phyloP scores from a whole-genome alignment of 805 yeast genomes.

The Metschnikowia vanudenii region DNA sequence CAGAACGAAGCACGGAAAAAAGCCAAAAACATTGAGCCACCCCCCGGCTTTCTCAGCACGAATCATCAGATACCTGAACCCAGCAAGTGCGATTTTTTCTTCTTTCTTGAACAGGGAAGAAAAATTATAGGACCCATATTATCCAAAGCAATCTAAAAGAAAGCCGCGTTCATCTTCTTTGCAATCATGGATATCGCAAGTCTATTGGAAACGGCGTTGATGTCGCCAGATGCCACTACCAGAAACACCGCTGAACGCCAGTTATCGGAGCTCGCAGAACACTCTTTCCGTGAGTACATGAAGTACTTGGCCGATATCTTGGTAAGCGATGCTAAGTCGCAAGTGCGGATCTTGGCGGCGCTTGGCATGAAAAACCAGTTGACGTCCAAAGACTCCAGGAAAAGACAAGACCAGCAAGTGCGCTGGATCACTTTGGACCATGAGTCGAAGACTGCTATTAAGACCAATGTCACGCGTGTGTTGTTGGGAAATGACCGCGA shows the following conservation, averaged over 20 bases:
- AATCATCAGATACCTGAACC: too few relatives aligned
- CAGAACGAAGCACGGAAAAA: too few relatives aligned
- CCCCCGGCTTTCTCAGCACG: too few relatives aligned
- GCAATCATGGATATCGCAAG: slow-evolving; percentile 54
- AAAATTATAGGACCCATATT: too few relatives aligned
- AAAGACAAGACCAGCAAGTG: slow-evolving; percentile 56
- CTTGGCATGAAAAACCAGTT: slow-evolving; percentile 83
- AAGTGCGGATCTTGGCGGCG: slow-evolving; percentile 91
- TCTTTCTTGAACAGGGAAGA: too few relatives aligned
- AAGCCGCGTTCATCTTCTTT: neutral
- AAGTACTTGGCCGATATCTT: slow-evolving; percentile 68
- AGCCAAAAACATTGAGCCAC: too few relatives aligned
- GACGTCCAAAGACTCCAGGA: slow-evolving; percentile 72
- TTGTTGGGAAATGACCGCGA: slow-evolving; percentile 65
- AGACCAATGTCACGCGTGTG: slow-evolving; percentile 55
- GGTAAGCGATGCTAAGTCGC: slow-evolving; percentile 65
- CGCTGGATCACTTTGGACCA: slow-evolving; percentile 71
- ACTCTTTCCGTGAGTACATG: slow-evolving; percentile 74
- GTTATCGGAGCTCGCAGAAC: slow-evolving; percentile 65
- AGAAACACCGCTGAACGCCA: slow-evolving; percentile 80
- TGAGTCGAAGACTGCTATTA: slow-evolving; percentile 59
- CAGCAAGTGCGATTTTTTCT: too few relatives aligned
- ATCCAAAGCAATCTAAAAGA: neutral
- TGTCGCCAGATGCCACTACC: slow-evolving; percentile 60
- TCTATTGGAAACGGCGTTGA: slow-evolving; percentile 76